These are phyloP conservation scores for Lactarius quietus DNA, from an alignment of 768 basidiomycete species.

Conservation along the genomic window DNA sequence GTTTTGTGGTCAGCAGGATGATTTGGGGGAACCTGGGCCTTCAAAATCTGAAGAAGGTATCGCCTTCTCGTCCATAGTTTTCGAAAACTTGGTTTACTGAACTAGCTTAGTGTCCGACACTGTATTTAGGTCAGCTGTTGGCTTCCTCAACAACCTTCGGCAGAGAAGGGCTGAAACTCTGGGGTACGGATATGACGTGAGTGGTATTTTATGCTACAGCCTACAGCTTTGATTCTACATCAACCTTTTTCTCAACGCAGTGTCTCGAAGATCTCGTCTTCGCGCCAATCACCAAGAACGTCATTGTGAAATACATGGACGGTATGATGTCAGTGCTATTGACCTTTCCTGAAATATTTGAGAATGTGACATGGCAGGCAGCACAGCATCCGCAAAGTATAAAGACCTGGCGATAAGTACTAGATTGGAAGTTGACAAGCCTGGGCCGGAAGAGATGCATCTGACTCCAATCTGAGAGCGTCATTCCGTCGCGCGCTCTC, in stretches of 20 bases:
- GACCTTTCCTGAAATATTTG: neutral
- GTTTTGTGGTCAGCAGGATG: no score
- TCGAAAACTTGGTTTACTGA: no score
- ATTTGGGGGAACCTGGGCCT: no score
- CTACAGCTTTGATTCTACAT: no score
- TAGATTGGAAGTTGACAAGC: neutral
- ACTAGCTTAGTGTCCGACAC: no score
- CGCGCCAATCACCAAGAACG: neutral
- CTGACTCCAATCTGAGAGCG: neutral
- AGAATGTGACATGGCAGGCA: neutral
- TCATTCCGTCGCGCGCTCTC: neutral
- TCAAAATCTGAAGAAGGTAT: no score
- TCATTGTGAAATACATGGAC: neutral
- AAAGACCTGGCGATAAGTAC: neutral
- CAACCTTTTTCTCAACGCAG: no score
- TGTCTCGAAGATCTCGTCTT: neutral
- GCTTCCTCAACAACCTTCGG: no score
- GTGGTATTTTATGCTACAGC: no score
- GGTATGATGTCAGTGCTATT: neutral
- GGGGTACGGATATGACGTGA: neutral
- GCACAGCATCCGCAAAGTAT: neutral
- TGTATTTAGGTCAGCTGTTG: no score
- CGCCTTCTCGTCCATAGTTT: no score
- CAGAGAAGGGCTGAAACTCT: no score
- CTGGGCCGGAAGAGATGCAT: neutral